Percentiles rank a stretch among this genome's conserved stretches.
Evolutionary conservation across 176 grass and related monocot species (phyloP).

Genomic region (bread wheat (Triticum aestivum)): DNA sequence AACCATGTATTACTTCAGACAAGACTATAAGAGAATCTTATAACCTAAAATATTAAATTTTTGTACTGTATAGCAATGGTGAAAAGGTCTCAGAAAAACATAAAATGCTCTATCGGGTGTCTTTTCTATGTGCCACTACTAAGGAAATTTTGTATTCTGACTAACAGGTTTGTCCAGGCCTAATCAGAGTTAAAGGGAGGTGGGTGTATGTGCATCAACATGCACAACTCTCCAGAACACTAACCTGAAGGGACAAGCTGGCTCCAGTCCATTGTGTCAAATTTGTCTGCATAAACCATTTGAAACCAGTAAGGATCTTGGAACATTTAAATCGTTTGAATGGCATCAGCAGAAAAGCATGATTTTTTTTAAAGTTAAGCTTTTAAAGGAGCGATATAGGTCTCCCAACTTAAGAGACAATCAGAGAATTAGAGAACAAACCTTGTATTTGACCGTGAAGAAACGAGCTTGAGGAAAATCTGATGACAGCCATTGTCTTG

Average conservation of each 20-base stretch:
- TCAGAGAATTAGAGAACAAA: constrained; percentile 35
- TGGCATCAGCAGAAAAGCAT: not conserved
- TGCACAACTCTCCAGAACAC: constrained; percentile 23
- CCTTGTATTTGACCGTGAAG: constrained; percentile 95
- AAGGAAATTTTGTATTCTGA: not conserved
- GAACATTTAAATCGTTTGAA: constrained; percentile 31
- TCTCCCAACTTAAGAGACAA: not conserved
- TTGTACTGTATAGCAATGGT: not conserved
- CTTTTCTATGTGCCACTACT: not conserved
- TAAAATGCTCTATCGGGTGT: not conserved
- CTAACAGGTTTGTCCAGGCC: constrained; percentile 9
- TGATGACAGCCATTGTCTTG: constrained; percentile 88
- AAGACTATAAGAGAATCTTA: too few species aligned
- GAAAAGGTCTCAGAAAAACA: not conserved
- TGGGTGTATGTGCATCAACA: not conserved
- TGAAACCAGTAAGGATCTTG: constrained; percentile 29
- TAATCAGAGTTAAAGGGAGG: not conserved
- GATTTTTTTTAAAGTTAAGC: not conserved
- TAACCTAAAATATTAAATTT: not conserved
- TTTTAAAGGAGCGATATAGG: not conserved
- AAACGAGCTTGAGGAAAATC: constrained; percentile 90
- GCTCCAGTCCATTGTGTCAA: constrained; percentile 97
- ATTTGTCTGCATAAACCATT: constrained; percentile 90
- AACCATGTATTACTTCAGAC: not conserved
- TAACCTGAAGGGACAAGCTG: constrained; percentile 95